Percentiles rank a stretch among this genome's conserved stretches.
These are phyloP conservation scores for Cercospora sp. DNA, from an alignment of 2,329 filamentous ascomycete species.

Conservation along the genomic window DNA sequence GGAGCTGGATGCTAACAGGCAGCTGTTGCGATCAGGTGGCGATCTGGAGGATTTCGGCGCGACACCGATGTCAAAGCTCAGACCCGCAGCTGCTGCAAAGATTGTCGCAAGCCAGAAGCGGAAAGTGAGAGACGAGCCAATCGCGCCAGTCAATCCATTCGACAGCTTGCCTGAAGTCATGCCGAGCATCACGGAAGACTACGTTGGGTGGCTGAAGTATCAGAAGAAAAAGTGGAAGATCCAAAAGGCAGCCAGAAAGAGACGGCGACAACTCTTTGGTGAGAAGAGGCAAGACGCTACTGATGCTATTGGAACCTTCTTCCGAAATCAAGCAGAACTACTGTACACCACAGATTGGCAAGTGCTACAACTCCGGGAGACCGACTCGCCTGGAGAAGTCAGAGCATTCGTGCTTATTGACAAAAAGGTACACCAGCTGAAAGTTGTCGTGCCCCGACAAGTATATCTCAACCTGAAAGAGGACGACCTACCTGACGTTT, in stretches of 20 bases:
- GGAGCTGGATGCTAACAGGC: conserved; percentile 66
- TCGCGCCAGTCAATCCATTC: conserved; percentile 68
- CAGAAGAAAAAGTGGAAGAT: conserved; percentile 99
- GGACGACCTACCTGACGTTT: conserved; percentile 82
- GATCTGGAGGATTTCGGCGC: conserved; percentile 52
- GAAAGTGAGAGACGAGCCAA: conserved; percentile 48
- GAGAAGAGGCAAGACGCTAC: conserved; percentile 67
- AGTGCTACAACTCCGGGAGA: conserved; percentile 79
- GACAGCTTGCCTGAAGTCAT: conserved; percentile 77
- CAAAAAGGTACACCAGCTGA: conserved; percentile 83
- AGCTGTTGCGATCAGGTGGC: conserved; percentile 57
- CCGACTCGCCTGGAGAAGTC: conserved; percentile 82
- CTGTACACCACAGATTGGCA: conserved; percentile 95
- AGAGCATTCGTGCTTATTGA: conserved; percentile 90
- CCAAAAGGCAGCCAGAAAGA: conserved; percentile 83
- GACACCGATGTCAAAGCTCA: conserved; percentile 43
- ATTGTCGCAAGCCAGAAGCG: conserved; percentile 47
- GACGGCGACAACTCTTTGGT: conserved; percentile 88
- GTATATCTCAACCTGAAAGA: conserved; percentile 90
- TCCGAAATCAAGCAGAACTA: conserved; percentile 87
- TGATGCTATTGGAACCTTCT: conserved; percentile 67
- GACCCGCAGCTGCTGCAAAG: conserved; percentile 44
- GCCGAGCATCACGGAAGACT: conserved; percentile 83
- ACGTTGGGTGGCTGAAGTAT: conserved; percentile 82
- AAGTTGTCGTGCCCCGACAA: conserved; percentile 83